Evolutionary conservation across 495 filamentous ascomycete genomes (phyloP).

Genomic region (Podospora sp.): DNA sequence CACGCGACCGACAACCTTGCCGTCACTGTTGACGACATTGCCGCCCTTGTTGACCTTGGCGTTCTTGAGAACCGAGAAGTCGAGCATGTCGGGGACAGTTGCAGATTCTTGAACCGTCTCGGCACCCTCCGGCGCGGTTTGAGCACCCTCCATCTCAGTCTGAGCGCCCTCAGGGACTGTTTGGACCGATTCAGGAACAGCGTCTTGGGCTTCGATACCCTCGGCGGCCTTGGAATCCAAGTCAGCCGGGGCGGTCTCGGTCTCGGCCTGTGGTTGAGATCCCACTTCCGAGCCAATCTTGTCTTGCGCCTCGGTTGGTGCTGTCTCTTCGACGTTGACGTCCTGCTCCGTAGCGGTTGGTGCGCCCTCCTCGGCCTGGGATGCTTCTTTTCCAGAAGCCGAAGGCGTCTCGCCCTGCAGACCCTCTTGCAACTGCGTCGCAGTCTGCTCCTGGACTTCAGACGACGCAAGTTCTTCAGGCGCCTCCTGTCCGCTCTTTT

Average conservation of each 20-base stretch:
- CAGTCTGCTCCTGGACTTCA: neutral
- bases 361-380: neutral
- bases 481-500: neutral
- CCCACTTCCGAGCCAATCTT: neutral
- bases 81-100: conserved; percentile 40
- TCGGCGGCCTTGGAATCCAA: conserved; percentile 16
- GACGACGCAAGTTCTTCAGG: conserved; percentile 1
- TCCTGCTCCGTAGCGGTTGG: neutral
- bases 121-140: neutral
- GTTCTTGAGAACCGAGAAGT: conserved; percentile 67
- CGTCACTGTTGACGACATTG: conserved; percentile 72
- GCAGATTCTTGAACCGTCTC: neutral
- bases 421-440: conserved; percentile 10
- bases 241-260: neutral
- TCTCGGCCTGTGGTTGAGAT: conserved; percentile 5
- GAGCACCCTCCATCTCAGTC: conserved; percentile 3
- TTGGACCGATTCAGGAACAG: conserved; percentile 7
- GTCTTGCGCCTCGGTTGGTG: conserved; percentile 2
- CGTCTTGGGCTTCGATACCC: conserved; percentile 12
- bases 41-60: conserved; percentile 78
- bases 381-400: neutral
- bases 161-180: neutral
- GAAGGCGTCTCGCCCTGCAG: neutral
- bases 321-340: neutral
- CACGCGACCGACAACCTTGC: conserved; percentile 69